phyloP scores from a whole-genome alignment of 176 grass and related monocot species.

The Chloris gayana region DNA sequence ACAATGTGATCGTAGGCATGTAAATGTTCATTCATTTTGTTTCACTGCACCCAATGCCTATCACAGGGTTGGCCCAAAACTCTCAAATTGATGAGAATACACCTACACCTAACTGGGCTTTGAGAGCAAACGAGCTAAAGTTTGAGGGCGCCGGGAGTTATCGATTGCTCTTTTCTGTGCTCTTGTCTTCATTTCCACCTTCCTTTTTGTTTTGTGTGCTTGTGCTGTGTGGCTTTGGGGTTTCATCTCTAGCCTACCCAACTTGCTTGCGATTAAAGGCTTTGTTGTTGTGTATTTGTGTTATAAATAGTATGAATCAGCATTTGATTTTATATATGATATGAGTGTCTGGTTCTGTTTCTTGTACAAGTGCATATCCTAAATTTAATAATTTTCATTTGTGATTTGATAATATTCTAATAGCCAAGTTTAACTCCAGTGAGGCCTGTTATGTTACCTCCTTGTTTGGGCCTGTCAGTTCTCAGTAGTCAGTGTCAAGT shows the following conservation, averaged over 20 bases:
- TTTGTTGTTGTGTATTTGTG: background rate
- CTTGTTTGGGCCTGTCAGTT: background rate
- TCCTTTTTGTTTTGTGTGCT: no score
- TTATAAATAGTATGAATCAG: background rate
- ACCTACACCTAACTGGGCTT: background rate
- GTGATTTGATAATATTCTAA: background rate
- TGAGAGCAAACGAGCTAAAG: background rate
- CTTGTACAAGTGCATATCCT: background rate
- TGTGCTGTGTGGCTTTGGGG: no score
- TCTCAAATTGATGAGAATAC: background rate
- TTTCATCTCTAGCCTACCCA: no score
- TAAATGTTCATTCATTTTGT: constrained; percentile 16
- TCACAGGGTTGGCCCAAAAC: background rate
- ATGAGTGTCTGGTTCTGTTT: background rate
- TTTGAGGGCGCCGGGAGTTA: no score
- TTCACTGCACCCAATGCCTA: background rate
- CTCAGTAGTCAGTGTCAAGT: background rate
- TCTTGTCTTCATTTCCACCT: no score
- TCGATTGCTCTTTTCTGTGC: no score
- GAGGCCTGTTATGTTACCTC: background rate
- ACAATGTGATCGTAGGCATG: background rate
- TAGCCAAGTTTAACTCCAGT: background rate
- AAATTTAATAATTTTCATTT: background rate
- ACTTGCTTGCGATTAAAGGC: no score
- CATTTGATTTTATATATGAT: background rate